Conservation (phyloP, 2,329 filamentous ascomycete genomes). For the Colletotrichum tamarilloi region DNA sequence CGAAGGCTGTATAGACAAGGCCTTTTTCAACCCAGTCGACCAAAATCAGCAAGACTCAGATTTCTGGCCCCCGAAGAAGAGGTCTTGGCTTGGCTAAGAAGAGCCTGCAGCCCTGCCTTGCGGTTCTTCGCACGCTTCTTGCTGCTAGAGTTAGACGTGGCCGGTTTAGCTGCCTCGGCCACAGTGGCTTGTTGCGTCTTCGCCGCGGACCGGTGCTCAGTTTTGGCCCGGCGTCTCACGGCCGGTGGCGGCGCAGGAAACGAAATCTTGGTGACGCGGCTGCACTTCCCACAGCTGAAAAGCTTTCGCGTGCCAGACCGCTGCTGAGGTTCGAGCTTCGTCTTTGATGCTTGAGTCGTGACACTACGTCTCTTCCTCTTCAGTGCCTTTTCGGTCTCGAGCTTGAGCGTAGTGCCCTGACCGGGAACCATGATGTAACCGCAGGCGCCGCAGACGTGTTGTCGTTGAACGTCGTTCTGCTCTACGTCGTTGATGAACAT, state of each 20-base stretch:
- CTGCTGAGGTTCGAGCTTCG: not conserved
- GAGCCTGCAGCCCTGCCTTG: conserved; percentile 73
- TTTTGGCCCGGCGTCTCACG: conserved; percentile 42
- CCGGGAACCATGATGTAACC: conserved; percentile 70
- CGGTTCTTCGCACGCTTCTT: conserved; percentile 74
- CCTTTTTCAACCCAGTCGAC: conserved; percentile 50
- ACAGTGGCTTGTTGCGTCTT: conserved; percentile 8
- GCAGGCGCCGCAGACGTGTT: conserved; percentile 69
- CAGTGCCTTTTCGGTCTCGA: conserved; percentile 57
- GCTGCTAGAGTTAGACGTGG: conserved; percentile 65
- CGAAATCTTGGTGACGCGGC: conserved; percentile 23
- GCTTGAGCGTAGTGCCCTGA: conserved; percentile 52
- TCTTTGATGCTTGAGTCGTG: not conserved
- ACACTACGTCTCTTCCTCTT: conserved; percentile 50
- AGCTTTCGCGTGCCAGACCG: conserved; percentile 28
- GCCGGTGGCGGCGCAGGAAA: conserved; percentile 21
- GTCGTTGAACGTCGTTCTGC: conserved; percentile 59
- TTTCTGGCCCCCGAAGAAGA: conserved; percentile 48
- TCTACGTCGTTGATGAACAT: conserved; percentile 58
- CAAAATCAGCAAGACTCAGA: conserved; percentile 66
- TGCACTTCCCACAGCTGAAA: conserved; percentile 32
- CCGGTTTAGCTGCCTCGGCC: conserved; percentile 36
- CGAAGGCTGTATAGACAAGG: no score
- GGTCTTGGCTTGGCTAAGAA: conserved; percentile 65
- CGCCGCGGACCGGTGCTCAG: conserved; percentile 10